Evolutionary conservation across 176 grass and related monocot genomes (phyloP), one percentile per base, ranked within the genome.

Genomic region (Melocanna baccifera): DNA sequence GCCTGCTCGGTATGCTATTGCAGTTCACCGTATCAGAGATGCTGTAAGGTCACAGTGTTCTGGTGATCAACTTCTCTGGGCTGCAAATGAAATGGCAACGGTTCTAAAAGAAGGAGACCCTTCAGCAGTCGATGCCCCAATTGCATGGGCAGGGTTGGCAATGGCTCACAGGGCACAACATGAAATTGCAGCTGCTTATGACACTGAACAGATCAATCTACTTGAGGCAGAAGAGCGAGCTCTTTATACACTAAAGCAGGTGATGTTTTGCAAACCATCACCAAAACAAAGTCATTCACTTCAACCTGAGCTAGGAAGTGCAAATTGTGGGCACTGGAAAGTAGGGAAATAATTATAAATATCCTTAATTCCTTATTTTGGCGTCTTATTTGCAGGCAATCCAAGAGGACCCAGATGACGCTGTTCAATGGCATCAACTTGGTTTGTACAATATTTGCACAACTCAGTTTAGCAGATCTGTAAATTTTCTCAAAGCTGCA

Each of bases 401-500:
- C 81, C 86, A 95, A 78, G 96, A 95, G 81, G 96, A 99, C 81
- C 88, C 91, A 74, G 93, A 99, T 89, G 93, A 99, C 85, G 73
- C 93, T 65, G 81, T 99, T 71, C 96, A 99, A 41, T 99, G 96
- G 96, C 93, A 99, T 96, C 96, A 99, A 89, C 91, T 99, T 94
- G 96, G 96, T 70, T 77, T 99, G 4, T 89, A 96, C 79, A 99
- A 91, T 89, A 87, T 99, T 50, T 88, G 96, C 45, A 94, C 84
- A 4, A 90, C 91, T 85, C 89, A 85, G 76, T 98, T 95, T 77
- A 93, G 85, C 52, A 76, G 83, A 55, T 98, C 96, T 52, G 91
- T 98, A 63, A 95, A 92, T 81, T 95, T 92, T 74, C 88, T 98
- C 52, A 98, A 98, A 76, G 92, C 93, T 87, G 89, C 93, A 34